Evolutionary conservation across 805 yeast species (phyloP), one percentile per base, ranked within the genome.

Genomic region (Babjeviella inositovora): DNA sequence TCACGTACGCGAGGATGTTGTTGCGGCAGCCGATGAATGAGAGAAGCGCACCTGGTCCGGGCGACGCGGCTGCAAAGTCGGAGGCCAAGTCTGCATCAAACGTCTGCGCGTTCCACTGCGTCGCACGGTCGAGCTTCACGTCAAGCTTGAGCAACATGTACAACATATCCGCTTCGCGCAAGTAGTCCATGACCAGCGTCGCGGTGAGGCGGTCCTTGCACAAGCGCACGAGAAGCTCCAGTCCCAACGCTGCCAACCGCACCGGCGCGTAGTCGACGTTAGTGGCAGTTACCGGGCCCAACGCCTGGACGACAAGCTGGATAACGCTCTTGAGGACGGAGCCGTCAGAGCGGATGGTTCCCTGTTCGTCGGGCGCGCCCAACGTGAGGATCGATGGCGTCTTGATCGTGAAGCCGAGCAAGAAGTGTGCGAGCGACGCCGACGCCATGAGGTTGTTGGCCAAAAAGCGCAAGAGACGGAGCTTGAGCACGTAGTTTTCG

Each of bases 361-460:
- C 69, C 1, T 49, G 39, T 1, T 53, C 40, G 4, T 39, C 30
- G 9, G 58, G 54, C 3, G 43, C 31, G 3, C 70, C 69, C n/a
- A 71, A 41, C 0, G 64, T 43, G 11, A 70, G 47, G n/a, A 61
- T 53, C n/a, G n/a, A n/a, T n/a, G n/a, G n/a, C 24, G 59, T 64
- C 2, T 49, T 44, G 17, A 61, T 47, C 19, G 66, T 70, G 43
- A 71, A 82, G 0, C 97, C 97, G 2, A 87, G 54, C 6, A 87
- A 42, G 33, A 74, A 72, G 39, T 84, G 96, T 1, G 87, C 52
- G 1, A 76, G 58, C 1, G 73, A 59, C 1, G 56, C 47, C 6
- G 52, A 47, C 2, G 50, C 30, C 2, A 53, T 41, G 23, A 81
- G 46, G 29, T 68, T 65, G 4, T 43, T 40, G 21, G 54, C 47